Conservation (phyloP, 306 rosid genomes). For the Citrullus amarus region DNA sequence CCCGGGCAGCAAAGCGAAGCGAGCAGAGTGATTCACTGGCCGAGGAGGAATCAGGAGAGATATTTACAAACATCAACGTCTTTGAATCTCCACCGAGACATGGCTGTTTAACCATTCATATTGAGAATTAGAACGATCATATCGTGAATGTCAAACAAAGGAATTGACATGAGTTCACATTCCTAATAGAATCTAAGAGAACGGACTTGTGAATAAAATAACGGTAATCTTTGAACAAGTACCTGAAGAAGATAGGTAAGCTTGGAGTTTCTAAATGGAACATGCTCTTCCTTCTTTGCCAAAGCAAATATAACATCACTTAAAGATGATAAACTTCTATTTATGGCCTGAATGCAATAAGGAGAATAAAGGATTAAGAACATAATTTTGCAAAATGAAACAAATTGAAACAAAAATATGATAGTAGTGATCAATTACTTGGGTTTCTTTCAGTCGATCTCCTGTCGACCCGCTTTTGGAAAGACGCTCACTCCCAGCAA, state of each 20-base stretch:
- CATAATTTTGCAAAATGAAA: slow-evolving; percentile 1
- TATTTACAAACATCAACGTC: slow-evolving; percentile 88
- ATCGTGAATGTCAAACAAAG: not conserved
- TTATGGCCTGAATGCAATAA: slow-evolving; percentile 55
- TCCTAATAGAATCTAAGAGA: not conserved
- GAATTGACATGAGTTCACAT: not conserved
- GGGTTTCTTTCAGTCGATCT: slow-evolving; percentile 92
- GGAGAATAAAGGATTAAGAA: slow-evolving; percentile 11
- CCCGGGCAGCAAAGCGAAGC: slow-evolving; percentile 88
- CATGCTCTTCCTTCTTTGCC: slow-evolving; percentile 92
- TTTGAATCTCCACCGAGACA: slow-evolving; percentile 93
- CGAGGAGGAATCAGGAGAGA: slow-evolving; percentile 70
- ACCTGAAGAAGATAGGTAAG: slow-evolving; percentile 99
- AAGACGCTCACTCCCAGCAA: slow-evolving; percentile 98
- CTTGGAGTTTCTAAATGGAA: slow-evolving; percentile 92
- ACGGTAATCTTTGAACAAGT: slow-evolving; percentile 1
- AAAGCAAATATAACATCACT: slow-evolving; percentile 90
- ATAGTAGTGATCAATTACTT: slow-evolving; percentile 33
- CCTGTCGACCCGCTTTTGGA: slow-evolving; percentile 92
- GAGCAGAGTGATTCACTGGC: slow-evolving; percentile 82
- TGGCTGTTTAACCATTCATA: slow-evolving; percentile 46
- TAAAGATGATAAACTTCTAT: slow-evolving; percentile 74
- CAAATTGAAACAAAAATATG: not conserved
- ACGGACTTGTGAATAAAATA: not conserved
- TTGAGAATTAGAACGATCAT: not conserved